Evolutionary conservation across 73 alveolate species (phyloP).

Genomic region (Paraurostyla sp.): DNA sequence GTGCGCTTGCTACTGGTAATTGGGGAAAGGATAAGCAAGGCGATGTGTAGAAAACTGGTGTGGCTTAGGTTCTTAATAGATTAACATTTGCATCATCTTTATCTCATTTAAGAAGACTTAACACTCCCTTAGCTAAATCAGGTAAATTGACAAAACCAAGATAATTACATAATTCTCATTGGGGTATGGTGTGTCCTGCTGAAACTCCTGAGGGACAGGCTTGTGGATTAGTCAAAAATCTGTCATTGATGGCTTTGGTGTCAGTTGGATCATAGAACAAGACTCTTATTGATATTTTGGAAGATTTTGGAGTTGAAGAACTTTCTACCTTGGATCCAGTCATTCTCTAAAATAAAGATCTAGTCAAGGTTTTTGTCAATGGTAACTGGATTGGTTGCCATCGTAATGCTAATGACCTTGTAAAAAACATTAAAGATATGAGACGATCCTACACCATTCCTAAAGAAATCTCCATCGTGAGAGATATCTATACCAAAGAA

Average conservation of each 20-base stretch:
- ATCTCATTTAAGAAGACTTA: slow-evolving; percentile 97
- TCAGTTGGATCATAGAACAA: slow-evolving; percentile 89
- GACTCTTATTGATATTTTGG: slow-evolving; percentile 76
- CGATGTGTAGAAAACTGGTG: slow-evolving; percentile 98
- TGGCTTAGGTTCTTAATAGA: slow-evolving; percentile 97
- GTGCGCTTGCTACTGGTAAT: slow-evolving; percentile 98
- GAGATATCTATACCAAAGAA: slow-evolving; percentile 94
- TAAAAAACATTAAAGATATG: slow-evolving; percentile 75
- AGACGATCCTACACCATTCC: slow-evolving; percentile 89
- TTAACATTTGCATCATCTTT: slow-evolving; percentile 97
- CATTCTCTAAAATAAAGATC: background rate
- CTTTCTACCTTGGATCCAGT: background rate
- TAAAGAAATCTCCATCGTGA: slow-evolving; percentile 96
- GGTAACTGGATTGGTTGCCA: slow-evolving; percentile 98
- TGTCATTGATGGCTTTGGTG: slow-evolving; percentile 97
- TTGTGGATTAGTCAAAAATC: slow-evolving; percentile 99
- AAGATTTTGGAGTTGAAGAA: slow-evolving; percentile 85
- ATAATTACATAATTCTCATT: slow-evolving; percentile 99
- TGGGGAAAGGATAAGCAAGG: slow-evolving; percentile 97
- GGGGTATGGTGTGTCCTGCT: slow-evolving; percentile 99
- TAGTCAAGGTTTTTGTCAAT: slow-evolving; percentile 94
- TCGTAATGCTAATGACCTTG: slow-evolving; percentile 87
- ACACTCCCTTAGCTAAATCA: slow-evolving; percentile 96
- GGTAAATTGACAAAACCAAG: slow-evolving; percentile 99
- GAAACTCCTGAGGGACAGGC: slow-evolving; percentile 99